Base-by-base conservation (phyloP, 495 filamentous ascomycete genomes). In the Durotheca rogersii region DNA sequence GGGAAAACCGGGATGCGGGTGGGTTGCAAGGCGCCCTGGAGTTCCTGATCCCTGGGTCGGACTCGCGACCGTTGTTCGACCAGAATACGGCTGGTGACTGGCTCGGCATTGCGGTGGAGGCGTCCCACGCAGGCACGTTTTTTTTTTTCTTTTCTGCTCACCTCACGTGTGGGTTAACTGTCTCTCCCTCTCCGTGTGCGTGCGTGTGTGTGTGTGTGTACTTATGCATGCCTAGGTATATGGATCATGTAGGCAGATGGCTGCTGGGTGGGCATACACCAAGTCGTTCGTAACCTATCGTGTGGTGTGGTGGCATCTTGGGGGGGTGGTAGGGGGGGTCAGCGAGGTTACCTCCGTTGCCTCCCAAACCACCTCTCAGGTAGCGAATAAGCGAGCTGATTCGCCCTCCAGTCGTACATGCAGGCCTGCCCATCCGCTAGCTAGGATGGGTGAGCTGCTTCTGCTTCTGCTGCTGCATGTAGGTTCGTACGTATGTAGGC, bases 111-210 rank as follows among this genome's bases (percentile, higher is more conserved):
- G 35, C 38, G 20, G 49, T 57, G 33, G 40, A 30, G 47, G 49
- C 46, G 55, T 9, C 49, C 52, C 55, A 58, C 49, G 35, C 44
- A 58, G 34, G 42, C 55, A 58, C 55, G 41, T 58, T 58, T 33
- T 43, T 41, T 18, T 40, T 39, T 53, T 48, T 21, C 47, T 32
- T 34, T 47, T 36, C 42, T 53, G 44, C 27, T 27, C 23, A 27
- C 9, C 23, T 27, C 9, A 27, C 23, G 23, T 27, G n/a, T n/a
- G n/a, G n/a, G n/a, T n/a, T n/a, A n/a, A n/a, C n/a, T n/a, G n/a
- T n/a, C n/a, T n/a, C n/a, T n/a, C n/a, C n/a, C n/a, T n/a, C n/a
- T n/a, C n/a, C n/a, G n/a, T n/a, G n/a, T n/a, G n/a, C n/a, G n/a
- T n/a, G n/a, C n/a, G n/a, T n/a, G n/a, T n/a, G n/a, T n/a, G n/a